Conservation (phyloP, 176 grass and related monocot genomes). For the Calamus simplicifolius region DNA sequence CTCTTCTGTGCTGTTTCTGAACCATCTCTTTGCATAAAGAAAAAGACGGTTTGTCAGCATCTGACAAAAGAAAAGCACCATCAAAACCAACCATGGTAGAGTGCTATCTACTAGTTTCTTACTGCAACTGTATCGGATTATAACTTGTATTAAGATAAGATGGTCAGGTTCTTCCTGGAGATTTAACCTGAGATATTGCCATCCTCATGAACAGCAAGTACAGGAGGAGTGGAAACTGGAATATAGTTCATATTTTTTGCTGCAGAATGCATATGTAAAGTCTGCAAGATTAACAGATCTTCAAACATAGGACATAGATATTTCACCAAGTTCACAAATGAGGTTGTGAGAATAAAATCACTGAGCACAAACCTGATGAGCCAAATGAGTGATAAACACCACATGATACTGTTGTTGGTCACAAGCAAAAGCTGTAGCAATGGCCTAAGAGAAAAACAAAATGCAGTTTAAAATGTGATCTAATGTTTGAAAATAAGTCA, state of each 20-base stretch:
- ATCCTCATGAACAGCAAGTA: conserved; percentile 38
- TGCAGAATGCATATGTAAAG: conserved; percentile 41
- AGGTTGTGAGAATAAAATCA: too few species aligned
- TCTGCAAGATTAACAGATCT: conserved; percentile 25
- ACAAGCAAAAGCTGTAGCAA: conserved; percentile 60
- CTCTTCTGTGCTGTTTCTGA: conserved; percentile 60
- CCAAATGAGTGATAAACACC: conserved; percentile 67
- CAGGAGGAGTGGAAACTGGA: conserved; percentile 56
- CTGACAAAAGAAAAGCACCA: conserved; percentile 29
- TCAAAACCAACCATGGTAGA: conserved; percentile 7
- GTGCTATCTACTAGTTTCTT: too few species aligned
- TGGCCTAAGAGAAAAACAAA: conserved; percentile 27
- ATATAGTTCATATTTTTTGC: conserved; percentile 52
- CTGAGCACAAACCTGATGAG: conserved; percentile 46
- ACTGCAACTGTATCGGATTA: neutral
- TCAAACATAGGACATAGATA: neutral
- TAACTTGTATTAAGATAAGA: too few species aligned
- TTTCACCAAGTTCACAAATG: too few species aligned
- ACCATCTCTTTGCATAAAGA: conserved; percentile 33
- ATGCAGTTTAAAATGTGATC: neutral
- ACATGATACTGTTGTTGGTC: conserved; percentile 54
- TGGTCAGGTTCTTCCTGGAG: neutral
- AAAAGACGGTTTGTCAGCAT: conserved; percentile 35
- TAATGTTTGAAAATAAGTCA: too few species aligned
- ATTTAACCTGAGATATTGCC: conserved; percentile 44